Evolutionary conservation across 2,329 filamentous ascomycete genomes (phyloP).

Genomic region (Aotearoamyces nothofagi): DNA sequence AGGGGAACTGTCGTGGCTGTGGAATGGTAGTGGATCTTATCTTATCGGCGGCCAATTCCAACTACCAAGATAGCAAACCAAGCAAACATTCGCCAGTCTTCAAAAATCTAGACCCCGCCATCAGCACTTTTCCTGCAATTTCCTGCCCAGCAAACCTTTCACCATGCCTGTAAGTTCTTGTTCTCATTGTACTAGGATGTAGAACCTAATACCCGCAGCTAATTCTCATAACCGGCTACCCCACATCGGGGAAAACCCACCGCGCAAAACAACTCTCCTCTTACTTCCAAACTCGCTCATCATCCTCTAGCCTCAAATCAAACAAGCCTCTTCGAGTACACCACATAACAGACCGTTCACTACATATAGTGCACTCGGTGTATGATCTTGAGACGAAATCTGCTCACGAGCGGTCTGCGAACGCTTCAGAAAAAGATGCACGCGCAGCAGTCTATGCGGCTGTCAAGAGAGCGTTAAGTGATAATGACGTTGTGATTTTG

Average conservation of each 20-base stretch:
- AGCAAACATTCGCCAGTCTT: too few species aligned
- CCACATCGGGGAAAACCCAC: slow-evolving; percentile 53
- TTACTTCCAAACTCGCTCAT: slow-evolving; percentile 43
- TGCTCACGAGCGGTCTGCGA: slow-evolving; percentile 51
- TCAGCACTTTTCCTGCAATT: too few species aligned
- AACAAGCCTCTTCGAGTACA: slow-evolving; percentile 51
- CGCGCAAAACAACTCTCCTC: slow-evolving; percentile 50
- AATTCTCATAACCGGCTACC: slow-evolving; percentile 51
- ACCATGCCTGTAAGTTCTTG: too few species aligned
- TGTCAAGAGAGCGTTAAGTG: slow-evolving; percentile 59
- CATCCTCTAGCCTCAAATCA: slow-evolving; percentile 13
- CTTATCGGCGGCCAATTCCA: too few species aligned
- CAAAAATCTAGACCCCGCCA: too few species aligned
- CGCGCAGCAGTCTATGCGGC: slow-evolving; percentile 62
- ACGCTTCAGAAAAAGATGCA: slow-evolving; percentile 67
- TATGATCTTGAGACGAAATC: slow-evolving; percentile 49
- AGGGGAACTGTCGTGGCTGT: too few species aligned
- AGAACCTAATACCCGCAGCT: slow-evolving; percentile 39
- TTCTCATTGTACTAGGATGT: too few species aligned
- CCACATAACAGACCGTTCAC: slow-evolving; percentile 57
- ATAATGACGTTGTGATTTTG: slow-evolving; percentile 62
- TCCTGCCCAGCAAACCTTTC: too few species aligned
- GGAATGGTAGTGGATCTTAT: too few species aligned
- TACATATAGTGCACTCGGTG: slow-evolving; percentile 53
- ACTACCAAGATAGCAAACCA: too few species aligned